Conservation (phyloP, 2,329 filamentous ascomycete genomes). For the Nigrospora osmanthi region DNA sequence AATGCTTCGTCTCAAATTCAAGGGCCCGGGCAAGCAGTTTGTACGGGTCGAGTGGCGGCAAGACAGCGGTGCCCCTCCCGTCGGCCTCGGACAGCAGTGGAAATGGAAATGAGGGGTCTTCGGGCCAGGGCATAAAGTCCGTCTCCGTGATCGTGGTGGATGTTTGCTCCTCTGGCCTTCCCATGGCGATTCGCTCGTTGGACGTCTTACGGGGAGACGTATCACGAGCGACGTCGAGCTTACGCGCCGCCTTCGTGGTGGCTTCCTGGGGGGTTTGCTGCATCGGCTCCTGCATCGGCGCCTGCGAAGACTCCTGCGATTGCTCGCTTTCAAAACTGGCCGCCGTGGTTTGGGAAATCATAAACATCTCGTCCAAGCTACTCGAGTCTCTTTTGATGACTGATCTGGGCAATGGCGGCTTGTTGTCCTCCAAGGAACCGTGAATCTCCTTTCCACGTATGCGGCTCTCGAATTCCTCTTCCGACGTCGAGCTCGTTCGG, state of each 20-base stretch:
- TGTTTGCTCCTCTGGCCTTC: conserved; percentile 26
- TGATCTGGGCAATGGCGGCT: conserved; percentile 8
- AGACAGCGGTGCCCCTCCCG: conserved; percentile 1
- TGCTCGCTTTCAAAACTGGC: conserved; percentile 18
- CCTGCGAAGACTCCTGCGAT: neutral
- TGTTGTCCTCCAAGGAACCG: conserved; percentile 13
- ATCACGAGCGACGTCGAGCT: conserved; percentile 5
- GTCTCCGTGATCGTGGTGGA: conserved; percentile 41
- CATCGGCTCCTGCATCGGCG: conserved; percentile 1
- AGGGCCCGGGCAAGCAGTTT: conserved; percentile 44
- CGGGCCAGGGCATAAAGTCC: conserved; percentile 52
- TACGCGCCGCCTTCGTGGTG: conserved; percentile 4
- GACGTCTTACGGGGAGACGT: conserved; percentile 6
- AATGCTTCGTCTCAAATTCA: conserved; percentile 46
- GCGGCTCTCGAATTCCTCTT: conserved; percentile 35
- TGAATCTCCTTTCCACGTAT: conserved; percentile 33
- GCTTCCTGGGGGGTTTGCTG: conserved; percentile 2
- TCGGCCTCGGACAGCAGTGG: conserved; percentile 19
- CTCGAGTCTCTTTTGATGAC: conserved; percentile 16
- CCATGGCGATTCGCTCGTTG: conserved; percentile 4
- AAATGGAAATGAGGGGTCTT: conserved; percentile 49
- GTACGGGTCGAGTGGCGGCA: conserved; percentile 45
- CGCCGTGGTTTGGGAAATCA: conserved; percentile 20
- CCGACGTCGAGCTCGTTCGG: conserved; percentile 14
- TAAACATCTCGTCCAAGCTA: conserved; percentile 16